phyloP scores from a whole-genome alignment of 139 green algal genomes.

The Micromonas commoda region DNA sequence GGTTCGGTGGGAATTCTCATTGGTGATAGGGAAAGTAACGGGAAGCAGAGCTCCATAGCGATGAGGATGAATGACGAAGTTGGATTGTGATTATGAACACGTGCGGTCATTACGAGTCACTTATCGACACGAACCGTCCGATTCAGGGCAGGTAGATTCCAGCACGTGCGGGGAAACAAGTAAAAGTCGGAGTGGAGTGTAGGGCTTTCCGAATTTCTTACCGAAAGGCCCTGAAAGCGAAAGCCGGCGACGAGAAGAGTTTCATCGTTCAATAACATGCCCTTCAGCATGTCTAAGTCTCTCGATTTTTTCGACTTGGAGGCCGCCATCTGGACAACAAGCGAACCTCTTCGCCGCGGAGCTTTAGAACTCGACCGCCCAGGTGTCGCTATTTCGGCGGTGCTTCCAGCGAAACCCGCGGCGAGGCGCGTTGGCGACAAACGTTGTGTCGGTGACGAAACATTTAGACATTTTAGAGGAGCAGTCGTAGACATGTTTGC shows the following conservation, averaged over 20 bases:
- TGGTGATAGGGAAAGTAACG: background rate
- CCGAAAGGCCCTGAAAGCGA: conserved; percentile 1
- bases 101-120: no score
- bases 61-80: no score
- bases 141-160: background rate
- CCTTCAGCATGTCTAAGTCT: conserved; percentile 40
- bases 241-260: conserved; percentile 14
- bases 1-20: background rate
- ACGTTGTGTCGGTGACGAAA: no score
- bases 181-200: background rate
- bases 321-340: conserved; percentile 6
- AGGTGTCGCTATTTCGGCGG: background rate
- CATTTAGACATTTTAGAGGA: no score
- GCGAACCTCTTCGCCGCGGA: background rate
- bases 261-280: background rate
- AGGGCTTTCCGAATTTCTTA: background rate
- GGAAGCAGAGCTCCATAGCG: background rate
- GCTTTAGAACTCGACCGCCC: no score
- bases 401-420: background rate
- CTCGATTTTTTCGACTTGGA: conserved; percentile 9
- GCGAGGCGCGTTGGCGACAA: background rate
- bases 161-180: background rate
- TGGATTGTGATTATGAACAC: no score
- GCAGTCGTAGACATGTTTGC: no score
- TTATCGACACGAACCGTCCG: background rate